phyloP scores from a whole-genome alignment of 495 filamentous ascomycete species.

The Sordaria brevicollis region DNA sequence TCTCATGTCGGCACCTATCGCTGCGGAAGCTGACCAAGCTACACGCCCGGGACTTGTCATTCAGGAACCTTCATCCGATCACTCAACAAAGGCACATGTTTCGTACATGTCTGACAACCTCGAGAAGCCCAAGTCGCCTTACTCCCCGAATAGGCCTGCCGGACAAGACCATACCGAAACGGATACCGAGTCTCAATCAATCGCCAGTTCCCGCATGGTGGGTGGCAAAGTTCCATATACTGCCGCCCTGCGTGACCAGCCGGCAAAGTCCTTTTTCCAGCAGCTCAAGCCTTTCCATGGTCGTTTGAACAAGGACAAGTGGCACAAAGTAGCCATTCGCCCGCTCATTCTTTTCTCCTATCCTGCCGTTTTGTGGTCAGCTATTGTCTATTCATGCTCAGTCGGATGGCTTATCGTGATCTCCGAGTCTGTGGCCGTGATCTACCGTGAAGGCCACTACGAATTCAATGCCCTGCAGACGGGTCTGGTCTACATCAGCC shows the following conservation, averaged over 20 bases:
- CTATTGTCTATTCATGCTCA: constrained; percentile 75
- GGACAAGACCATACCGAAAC: constrained; percentile 10
- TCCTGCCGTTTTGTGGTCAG: constrained; percentile 83
- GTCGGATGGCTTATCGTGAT: constrained; percentile 94
- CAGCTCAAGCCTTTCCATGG: constrained; percentile 68
- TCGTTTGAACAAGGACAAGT: constrained; percentile 64
- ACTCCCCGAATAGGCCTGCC: neutral
- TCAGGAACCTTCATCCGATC: neutral
- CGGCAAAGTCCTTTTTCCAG: constrained; percentile 57
- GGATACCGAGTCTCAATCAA: constrained; percentile 27
- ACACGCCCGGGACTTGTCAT: neutral
- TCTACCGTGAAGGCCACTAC: constrained; percentile 63
- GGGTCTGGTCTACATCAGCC: constrained; percentile 81
- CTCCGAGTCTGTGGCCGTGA: constrained; percentile 72
- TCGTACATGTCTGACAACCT: neutral
- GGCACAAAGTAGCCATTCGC: constrained; percentile 62
- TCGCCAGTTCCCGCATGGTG: constrained; percentile 12
- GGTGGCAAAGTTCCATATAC: constrained; percentile 44
- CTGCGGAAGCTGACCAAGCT: neutral
- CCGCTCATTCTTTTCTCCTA: constrained; percentile 83
- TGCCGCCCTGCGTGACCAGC: constrained; percentile 42
- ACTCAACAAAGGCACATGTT: neutral
- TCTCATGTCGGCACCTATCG: neutral
- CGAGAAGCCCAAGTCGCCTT: neutral
- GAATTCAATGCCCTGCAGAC: constrained; percentile 70